A percentile compares a stretch with the other conserved stretches of the same genome.
Evolutionary conservation across 2,329 filamentous ascomycete genomes (phyloP).

Genomic region (Spiromastix sp.): DNA sequence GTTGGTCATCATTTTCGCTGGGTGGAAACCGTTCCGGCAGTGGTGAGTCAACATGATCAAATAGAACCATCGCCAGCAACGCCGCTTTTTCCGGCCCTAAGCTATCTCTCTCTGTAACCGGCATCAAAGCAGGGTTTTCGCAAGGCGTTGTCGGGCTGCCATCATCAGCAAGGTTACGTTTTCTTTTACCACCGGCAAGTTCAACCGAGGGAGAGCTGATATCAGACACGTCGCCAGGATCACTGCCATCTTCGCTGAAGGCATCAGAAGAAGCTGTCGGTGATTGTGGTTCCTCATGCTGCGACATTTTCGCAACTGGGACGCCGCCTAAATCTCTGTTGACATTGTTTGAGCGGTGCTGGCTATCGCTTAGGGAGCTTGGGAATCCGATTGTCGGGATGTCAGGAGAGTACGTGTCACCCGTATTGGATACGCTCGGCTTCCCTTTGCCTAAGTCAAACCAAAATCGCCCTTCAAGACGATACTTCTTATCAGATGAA

Average conservation of each 20-base stretch:
- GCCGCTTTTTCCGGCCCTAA: conserved; percentile 22
- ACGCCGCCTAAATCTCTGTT: no score
- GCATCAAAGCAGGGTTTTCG: conserved; percentile 15
- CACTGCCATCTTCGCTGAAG: conserved; percentile 12
- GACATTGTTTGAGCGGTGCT: no score
- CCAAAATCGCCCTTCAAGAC: conserved; percentile 36
- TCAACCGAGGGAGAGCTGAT: conserved; percentile 12
- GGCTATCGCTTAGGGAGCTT: no score
- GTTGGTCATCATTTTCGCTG: conserved; percentile 20
- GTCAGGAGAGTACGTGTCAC: conserved; percentile 11
- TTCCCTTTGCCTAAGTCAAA: conserved; percentile 17
- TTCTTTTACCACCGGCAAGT: conserved; percentile 22
- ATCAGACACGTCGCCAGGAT: conserved; percentile 12
- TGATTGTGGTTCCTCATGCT: conserved; percentile 5
- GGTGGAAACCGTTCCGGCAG: conserved; percentile 30
- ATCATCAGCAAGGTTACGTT: conserved; percentile 24
- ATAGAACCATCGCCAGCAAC: conserved; percentile 30
- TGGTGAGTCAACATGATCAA: conserved; percentile 29
- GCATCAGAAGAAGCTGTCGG: conserved; percentile 20
- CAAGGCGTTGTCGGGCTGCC: conserved; percentile 21
- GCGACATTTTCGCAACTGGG: background rate
- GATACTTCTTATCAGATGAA: conserved; percentile 44
- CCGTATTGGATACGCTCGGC: conserved; percentile 2
- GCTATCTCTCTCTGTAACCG: conserved; percentile 13
- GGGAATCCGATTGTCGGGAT: conserved; percentile 33